Conservation (phyloP, 2,329 filamentous ascomycete species). For the Incumbomyces delicatus region DNA sequence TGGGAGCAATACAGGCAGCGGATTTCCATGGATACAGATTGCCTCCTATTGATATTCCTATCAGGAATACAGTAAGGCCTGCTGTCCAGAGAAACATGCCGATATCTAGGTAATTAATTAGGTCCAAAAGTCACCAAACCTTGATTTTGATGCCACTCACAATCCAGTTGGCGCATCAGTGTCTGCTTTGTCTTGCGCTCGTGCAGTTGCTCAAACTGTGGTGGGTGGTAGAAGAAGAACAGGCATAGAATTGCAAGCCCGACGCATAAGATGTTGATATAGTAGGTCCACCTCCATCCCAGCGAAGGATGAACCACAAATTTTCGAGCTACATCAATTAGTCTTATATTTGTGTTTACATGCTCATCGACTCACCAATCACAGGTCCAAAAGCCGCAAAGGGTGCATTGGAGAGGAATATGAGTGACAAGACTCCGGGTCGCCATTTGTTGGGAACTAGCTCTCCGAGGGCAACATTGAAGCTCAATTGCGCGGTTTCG, state of each 20-base stretch:
- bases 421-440: constrained; percentile 24
- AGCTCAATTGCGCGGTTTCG: constrained; percentile 29
- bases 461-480: constrained; percentile 30
- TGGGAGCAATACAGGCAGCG: constrained; percentile 25
- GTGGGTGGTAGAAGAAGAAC: constrained; percentile 39
- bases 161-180: too few relatives aligned
- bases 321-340: constrained; percentile 22
- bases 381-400: constrained; percentile 31
- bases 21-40: constrained; percentile 33
- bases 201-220: constrained; percentile 37
- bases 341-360: too few relatives aligned
- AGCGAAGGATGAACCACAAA: constrained; percentile 33
- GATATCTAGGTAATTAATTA: constrained; percentile 37
- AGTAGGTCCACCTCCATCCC: constrained; percentile 43
- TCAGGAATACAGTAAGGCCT: constrained; percentile 33
- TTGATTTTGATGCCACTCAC: too few relatives aligned
- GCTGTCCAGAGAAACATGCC: constrained; percentile 33
- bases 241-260: constrained; percentile 33
- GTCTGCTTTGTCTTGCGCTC: constrained; percentile 16
- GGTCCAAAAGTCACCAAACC: constrained; percentile 18
- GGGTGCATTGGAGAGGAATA: constrained; percentile 28
- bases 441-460: constrained; percentile 32
- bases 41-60: constrained; percentile 36
- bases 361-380: constrained; percentile 24
- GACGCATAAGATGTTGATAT: constrained; percentile 38